phyloP scores from a whole-genome alignment of 768 basidiomycete genomes.

The Suillus cothurnatus region DNA sequence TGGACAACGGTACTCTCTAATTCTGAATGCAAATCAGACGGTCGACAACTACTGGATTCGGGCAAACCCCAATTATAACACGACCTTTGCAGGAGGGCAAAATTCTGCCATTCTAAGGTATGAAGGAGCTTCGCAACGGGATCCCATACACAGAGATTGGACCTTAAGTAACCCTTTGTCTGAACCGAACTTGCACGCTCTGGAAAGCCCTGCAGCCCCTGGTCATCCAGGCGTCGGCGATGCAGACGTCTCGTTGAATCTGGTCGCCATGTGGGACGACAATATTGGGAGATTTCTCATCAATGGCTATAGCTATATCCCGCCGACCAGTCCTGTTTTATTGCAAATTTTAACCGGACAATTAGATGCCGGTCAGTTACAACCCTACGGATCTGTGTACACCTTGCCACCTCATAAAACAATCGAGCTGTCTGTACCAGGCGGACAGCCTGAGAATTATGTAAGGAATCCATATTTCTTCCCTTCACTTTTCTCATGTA shows the following conservation, averaged over 20 bases:
- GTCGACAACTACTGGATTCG: conserved; percentile 42
- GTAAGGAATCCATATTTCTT: conserved; percentile 22
- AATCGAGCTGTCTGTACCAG: conserved; percentile 19
- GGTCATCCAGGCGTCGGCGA: conserved; percentile 13
- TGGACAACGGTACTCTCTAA: conserved; percentile 49
- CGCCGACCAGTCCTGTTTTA: conserved; percentile 20
- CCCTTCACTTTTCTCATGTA: neutral
- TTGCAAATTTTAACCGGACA: conserved; percentile 25
- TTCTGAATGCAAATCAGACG: conserved; percentile 41
- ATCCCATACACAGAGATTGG: conserved; percentile 12
- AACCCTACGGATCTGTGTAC: conserved; percentile 17
- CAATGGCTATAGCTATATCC: conserved; percentile 14
- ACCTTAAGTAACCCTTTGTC: conserved; percentile 10
- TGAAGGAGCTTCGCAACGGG: conserved; percentile 14
- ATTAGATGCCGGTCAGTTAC: conserved; percentile 11
- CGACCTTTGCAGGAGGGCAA: conserved; percentile 34
- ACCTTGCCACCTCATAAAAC: conserved; percentile 15
- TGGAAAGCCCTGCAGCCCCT: conserved; percentile 15
- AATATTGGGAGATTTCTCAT: conserved; percentile 16
- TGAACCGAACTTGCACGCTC: conserved; percentile 20
- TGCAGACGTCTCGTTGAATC: conserved; percentile 22
- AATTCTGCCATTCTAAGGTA: conserved; percentile 18
- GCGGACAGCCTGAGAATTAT: conserved; percentile 24
- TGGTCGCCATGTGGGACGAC: conserved; percentile 17
- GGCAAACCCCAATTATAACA: conserved; percentile 23